phyloP scores from a whole-genome alignment of 192 early-diverging fungal species.

The Coemansia sp. region DNA sequence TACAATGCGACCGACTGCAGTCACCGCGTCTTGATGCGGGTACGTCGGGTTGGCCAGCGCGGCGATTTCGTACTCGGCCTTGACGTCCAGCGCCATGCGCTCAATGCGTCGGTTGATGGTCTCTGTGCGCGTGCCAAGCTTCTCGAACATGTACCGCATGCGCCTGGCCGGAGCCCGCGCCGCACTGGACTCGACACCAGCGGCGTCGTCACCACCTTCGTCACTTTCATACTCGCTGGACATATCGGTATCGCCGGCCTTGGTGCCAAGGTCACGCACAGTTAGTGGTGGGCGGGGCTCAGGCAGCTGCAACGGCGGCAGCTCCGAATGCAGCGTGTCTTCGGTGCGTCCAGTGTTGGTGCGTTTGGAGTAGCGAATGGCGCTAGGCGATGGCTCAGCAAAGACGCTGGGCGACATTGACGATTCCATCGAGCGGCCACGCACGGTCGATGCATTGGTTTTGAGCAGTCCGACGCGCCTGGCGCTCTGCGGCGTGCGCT shows the following conservation, averaged over 20 bases:
- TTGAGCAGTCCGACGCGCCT: conserved; percentile 34
- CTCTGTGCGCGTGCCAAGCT: conserved; percentile 33
- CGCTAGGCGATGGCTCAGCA: conserved; percentile 49
- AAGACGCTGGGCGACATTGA: conserved; percentile 47
- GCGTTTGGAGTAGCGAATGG: conserved; percentile 37
- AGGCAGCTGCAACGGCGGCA: conserved; percentile 20
- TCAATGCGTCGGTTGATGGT: conserved; percentile 46
- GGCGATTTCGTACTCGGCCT: conserved; percentile 38
- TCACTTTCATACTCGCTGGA: conserved; percentile 28
- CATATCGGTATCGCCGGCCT: background rate
- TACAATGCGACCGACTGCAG: conserved; percentile 77
- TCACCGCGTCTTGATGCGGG: conserved; percentile 58
- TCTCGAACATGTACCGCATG: conserved; percentile 56
- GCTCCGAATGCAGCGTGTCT: conserved; percentile 24
- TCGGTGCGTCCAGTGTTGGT: conserved; percentile 38
- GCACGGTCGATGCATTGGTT: conserved; percentile 6
- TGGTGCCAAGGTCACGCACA: conserved; percentile 10
- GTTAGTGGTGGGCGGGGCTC: conserved; percentile 5
- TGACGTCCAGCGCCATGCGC: conserved; percentile 44
- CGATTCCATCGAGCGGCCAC: conserved; percentile 18
- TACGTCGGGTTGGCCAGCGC: conserved; percentile 55
- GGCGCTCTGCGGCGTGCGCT: conserved; percentile 36
- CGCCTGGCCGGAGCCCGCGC: conserved; percentile 13
- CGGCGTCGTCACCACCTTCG: background rate
- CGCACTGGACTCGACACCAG: background rate